These are phyloP conservation scores for Pilobolus umbonatus DNA, from an alignment of 192 early-diverging fungal genomes.

Conservation along the genomic window DNA sequence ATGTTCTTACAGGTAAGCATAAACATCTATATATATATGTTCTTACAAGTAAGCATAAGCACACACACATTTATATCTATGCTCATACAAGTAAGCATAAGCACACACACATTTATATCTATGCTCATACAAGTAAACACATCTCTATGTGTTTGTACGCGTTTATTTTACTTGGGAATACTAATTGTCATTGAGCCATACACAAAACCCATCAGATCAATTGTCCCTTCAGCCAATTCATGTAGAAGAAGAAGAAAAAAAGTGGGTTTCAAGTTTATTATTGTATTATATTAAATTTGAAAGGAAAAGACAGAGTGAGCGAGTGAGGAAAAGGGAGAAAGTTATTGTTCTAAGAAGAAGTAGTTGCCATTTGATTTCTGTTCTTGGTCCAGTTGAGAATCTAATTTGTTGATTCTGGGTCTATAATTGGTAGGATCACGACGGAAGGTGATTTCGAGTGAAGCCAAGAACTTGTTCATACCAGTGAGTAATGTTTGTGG, in stretches of 20 bases:
- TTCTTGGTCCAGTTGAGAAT: constrained; percentile 93
- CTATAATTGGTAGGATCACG: constrained; percentile 96
- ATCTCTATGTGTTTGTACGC: too few species aligned
- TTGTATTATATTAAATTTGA: not conserved
- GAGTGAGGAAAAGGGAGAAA: not conserved
- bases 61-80: too few species aligned
- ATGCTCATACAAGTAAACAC: too few species aligned
- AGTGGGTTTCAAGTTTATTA: not conserved
- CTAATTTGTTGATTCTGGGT: constrained; percentile 95
- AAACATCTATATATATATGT: too few species aligned
- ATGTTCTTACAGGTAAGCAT: too few species aligned
- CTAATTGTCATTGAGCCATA: too few species aligned
- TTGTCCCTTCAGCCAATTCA: not conserved
- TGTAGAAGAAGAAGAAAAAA: not conserved
- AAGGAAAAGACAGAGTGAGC: too few species aligned
- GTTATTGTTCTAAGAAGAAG: constrained; percentile 44
- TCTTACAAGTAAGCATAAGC: too few species aligned
- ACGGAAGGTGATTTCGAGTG: constrained; percentile 93
- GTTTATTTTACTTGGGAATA: too few species aligned
- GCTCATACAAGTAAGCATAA: too few species aligned
- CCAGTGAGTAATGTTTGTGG: constrained; percentile 89
- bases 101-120: too few species aligned
- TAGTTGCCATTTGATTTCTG: constrained; percentile 75
- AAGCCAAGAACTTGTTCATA: constrained; percentile 95
- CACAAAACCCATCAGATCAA: too few species aligned